Conservation (phyloP, 2,329 filamentous ascomycete species). For the Drechmeria coniospora region DNA sequence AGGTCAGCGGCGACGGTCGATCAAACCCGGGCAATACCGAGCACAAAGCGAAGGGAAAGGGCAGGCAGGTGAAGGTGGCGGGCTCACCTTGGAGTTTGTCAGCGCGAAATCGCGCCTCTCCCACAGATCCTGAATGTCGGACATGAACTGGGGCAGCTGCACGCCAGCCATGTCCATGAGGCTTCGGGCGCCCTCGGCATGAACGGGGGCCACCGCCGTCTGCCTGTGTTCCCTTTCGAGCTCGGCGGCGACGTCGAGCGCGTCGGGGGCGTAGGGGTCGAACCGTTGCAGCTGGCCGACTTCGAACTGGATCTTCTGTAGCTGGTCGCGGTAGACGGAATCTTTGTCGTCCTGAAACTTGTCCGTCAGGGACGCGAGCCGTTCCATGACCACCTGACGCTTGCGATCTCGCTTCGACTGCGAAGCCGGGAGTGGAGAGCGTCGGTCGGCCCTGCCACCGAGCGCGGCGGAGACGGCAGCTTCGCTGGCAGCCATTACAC, state of each 20-base stretch:
- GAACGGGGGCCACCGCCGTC: constrained; percentile 22
- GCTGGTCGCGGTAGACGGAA: constrained; percentile 71
- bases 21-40: no score
- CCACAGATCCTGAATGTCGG: constrained; percentile 74
- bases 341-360: constrained; percentile 72
- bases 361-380: constrained; percentile 58
- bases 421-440: constrained; percentile 21
- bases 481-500: constrained; percentile 25
- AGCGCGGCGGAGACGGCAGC: constrained; percentile 16
- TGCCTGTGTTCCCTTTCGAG: constrained; percentile 40
- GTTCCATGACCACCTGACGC: constrained; percentile 66
- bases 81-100: constrained; percentile 60
- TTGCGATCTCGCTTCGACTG: constrained; percentile 82
- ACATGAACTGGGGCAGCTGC: constrained; percentile 71
- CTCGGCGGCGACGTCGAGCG: constrained; percentile 56
- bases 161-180: constrained; percentile 64
- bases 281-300: constrained; percentile 75
- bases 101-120: constrained; percentile 77
- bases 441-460: constrained; percentile 18
- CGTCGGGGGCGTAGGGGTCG: constrained; percentile 59
- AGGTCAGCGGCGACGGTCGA: no score
- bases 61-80: no score
- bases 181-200: constrained; percentile 32
- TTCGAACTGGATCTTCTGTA: constrained; percentile 83
- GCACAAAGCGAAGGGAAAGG: no score